phyloP scores from a whole-genome alignment of 768 basidiomycete genomes.

The Peribolospora kevripleyi region DNA sequence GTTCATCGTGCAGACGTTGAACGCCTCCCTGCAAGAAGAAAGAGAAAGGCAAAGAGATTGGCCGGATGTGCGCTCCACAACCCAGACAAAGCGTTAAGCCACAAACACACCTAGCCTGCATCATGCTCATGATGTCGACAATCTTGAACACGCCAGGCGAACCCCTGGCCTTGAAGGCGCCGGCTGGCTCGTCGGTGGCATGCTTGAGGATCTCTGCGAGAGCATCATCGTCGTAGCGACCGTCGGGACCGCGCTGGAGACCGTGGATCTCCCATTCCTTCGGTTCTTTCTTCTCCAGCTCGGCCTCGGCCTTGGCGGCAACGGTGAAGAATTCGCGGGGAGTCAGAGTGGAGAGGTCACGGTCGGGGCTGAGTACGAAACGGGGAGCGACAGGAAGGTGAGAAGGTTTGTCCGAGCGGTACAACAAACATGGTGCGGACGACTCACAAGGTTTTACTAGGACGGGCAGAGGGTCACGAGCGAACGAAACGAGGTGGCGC shows the following conservation, averaged over 20 bases:
- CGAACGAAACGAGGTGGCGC: no score
- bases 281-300: no score
- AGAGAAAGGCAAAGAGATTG: no score
- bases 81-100: background rate
- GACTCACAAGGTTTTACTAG: no score
- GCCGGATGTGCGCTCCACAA: background rate
- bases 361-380: no score
- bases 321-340: no score
- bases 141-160: constrained; percentile 11
- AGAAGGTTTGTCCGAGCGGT: no score
- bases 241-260: background rate
- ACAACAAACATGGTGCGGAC: no score
- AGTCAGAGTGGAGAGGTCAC: no score
- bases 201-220: background rate
- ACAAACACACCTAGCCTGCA: constrained; percentile 24
- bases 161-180: background rate
- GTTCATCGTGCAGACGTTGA: constrained; percentile 40
- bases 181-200: constrained; percentile 2
- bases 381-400: no score
- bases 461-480: background rate
- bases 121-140: constrained; percentile 44
- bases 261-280: no score
- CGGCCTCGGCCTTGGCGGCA: no score
- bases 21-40: constrained; percentile 15
- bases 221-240: constrained; percentile 1